A percentile compares a stretch with the other conserved stretches of the same genome.
These are phyloP conservation scores for Apophysomyces variabilis DNA, from an alignment of 371 early-diverging fungal species.

Conservation along the genomic window DNA sequence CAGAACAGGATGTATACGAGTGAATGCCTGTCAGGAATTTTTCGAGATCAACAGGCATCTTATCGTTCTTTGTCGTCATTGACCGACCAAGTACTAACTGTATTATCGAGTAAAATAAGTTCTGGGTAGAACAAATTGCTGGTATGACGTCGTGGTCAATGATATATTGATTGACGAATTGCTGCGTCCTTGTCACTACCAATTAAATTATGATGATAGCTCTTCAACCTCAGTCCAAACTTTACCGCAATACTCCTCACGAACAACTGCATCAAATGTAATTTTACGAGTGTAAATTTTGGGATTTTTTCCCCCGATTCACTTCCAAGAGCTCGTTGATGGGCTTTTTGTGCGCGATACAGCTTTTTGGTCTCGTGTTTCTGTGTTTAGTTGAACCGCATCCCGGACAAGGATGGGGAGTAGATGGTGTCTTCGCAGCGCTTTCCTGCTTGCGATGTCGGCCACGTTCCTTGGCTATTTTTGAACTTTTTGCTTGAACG, in stretches of 20 bases:
- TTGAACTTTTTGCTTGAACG: not conserved
- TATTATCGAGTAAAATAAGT: not conserved
- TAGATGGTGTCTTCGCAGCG: not conserved
- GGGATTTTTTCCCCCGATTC: not conserved
- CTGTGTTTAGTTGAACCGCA: not conserved
- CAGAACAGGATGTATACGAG: not conserved
- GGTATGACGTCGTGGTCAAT: not conserved
- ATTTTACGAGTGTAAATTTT: not conserved
- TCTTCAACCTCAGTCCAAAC: no score
- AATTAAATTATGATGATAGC: no score
- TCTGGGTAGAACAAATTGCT: not conserved
- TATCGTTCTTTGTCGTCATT: not conserved
- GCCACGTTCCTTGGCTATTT: not conserved
- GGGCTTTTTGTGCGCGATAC: not conserved
- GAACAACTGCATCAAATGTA: not conserved
- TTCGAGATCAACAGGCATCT: not conserved
- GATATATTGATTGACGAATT: not conserved
- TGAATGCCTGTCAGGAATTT: not conserved
- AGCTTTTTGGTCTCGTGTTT: not conserved
- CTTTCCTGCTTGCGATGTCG: not conserved
- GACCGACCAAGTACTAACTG: not conserved
- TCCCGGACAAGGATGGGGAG: not conserved
- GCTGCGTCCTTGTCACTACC: no score
- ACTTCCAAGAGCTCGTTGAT: not conserved
- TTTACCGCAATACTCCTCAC: not conserved